Percentiles rank a stretch among this genome's conserved stretches.
These are phyloP conservation scores for Picea sitchensis DNA, from an alignment of 75 land plant species.

Conservation along the genomic window DNA sequence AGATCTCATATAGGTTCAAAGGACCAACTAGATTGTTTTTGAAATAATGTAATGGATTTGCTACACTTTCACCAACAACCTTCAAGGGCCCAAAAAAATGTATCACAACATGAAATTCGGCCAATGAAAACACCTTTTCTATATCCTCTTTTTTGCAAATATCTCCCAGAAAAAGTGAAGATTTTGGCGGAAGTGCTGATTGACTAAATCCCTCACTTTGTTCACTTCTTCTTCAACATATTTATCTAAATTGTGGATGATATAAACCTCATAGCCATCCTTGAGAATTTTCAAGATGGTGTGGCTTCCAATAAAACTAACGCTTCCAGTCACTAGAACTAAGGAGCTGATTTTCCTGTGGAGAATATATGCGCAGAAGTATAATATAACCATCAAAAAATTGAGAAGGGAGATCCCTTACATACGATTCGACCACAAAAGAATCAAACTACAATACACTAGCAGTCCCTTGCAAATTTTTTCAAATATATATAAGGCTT, in stretches of 20 bases:
- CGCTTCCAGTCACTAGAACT: constrained; percentile 82
- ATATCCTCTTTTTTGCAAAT: constrained; percentile 58
- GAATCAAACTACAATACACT: too few species aligned
- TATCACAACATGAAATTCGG: constrained; percentile 89
- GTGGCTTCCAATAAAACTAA: constrained; percentile 83
- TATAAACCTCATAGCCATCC: constrained; percentile 55
- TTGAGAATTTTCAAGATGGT: constrained; percentile 66
- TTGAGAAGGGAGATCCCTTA: too few species aligned
- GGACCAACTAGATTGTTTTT: constrained; percentile 85
- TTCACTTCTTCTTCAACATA: constrained; percentile 57
- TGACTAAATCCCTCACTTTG: constrained; percentile 52
- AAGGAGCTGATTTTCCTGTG: too few species aligned
- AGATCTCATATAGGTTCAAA: constrained; percentile 69
- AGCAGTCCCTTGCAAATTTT: too few species aligned
- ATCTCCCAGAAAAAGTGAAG: constrained; percentile 60
- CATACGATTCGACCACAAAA: too few species aligned
- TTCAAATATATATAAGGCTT: too few species aligned
- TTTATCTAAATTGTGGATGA: constrained; percentile 76
- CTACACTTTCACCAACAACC: constrained; percentile 97
- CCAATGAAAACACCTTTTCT: constrained; percentile 56
- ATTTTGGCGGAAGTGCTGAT: constrained; percentile 38
- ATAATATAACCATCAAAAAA: too few species aligned
- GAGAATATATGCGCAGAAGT: too few species aligned
- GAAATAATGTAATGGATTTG: constrained; percentile 61
- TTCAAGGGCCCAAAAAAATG: constrained; percentile 88